phyloP scores from a whole-genome alignment of 2,329 filamentous ascomycete genomes.

The Colletotrichum lini region DNA sequence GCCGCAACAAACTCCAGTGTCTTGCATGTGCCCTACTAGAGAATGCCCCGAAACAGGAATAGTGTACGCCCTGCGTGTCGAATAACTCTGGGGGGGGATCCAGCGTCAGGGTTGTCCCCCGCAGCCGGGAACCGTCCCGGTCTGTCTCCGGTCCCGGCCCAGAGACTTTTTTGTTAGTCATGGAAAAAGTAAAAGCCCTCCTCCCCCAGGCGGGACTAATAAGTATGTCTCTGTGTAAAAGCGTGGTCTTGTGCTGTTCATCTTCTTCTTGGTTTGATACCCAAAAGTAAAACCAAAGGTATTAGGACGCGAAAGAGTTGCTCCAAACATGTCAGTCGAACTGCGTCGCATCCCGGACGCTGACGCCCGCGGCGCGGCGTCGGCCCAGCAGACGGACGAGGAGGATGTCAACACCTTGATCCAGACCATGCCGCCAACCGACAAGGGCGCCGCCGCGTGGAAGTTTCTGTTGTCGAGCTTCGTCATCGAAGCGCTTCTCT shows the following conservation, averaged over 20 bases:
- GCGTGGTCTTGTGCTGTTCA: not conserved
- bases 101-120: not conserved
- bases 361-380: not conserved
- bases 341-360: constrained; percentile 5
- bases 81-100: not conserved
- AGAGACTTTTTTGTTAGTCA: not conserved
- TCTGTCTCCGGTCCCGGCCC: constrained; percentile 2
- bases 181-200: not conserved
- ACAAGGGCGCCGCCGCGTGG: constrained; percentile 44
- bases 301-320: not conserved
- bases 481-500: constrained; percentile 46
- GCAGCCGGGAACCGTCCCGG: constrained; percentile 9
- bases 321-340: constrained; percentile 22
- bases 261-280: not conserved
- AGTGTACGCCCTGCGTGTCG: not conserved
- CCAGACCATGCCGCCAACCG: constrained; percentile 43
- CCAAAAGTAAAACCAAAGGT: not conserved
- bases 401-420: constrained; percentile 38
- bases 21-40: not conserved
- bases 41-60: not conserved
- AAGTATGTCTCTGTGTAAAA: not conserved
- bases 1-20: too few relatives aligned
- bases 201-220: too few relatives aligned
- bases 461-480: constrained; percentile 46
- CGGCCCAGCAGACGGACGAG: constrained; percentile 18